phyloP scores from a whole-genome alignment of 1,139 yeast genomes.

The Suhomyces terraborum region DNA sequence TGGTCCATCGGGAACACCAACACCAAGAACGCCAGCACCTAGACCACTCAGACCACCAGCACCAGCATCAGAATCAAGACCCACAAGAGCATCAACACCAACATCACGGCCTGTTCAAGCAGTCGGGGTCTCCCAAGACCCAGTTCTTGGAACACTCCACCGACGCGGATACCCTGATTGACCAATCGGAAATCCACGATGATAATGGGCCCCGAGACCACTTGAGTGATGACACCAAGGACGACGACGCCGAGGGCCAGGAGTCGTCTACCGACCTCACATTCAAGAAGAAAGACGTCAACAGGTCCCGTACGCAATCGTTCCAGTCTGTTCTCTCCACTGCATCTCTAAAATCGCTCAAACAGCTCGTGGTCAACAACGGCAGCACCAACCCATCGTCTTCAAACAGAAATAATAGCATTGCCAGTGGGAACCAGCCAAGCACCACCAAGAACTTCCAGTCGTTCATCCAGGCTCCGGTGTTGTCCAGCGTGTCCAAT shows the following conservation, averaged over 20 bases:
- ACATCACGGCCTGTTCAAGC: no score
- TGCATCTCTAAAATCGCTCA: conserved; percentile 55
- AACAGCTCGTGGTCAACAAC: conserved; percentile 29
- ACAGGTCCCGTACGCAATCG: conserved; percentile 57
- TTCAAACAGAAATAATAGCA: conserved; percentile 28
- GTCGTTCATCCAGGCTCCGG: conserved; percentile 52
- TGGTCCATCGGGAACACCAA: background rate
- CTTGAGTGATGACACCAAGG: conserved; percentile 7
- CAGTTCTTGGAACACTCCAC: background rate
- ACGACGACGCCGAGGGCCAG: conserved; percentile 9
- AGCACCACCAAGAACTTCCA: conserved; percentile 40
- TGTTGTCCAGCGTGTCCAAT: conserved; percentile 42
- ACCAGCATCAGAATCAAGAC: background rate
- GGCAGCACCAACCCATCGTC: conserved; percentile 13
- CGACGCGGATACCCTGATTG: conserved; percentile 3
- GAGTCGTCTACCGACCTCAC: conserved; percentile 30
- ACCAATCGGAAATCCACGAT: conserved; percentile 4
- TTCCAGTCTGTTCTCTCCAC: conserved; percentile 65
- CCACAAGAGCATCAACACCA: background rate
- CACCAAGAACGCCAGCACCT: background rate
- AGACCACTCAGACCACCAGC: background rate
- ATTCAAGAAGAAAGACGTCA: conserved; percentile 56
- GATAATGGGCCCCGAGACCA: conserved; percentile 1
- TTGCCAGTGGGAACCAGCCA: conserved; percentile 18
- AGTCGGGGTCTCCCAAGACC: background rate